Conservation (phyloP, 495 filamentous ascomycete species). For the Lasiosphaeria hispida region DNA sequence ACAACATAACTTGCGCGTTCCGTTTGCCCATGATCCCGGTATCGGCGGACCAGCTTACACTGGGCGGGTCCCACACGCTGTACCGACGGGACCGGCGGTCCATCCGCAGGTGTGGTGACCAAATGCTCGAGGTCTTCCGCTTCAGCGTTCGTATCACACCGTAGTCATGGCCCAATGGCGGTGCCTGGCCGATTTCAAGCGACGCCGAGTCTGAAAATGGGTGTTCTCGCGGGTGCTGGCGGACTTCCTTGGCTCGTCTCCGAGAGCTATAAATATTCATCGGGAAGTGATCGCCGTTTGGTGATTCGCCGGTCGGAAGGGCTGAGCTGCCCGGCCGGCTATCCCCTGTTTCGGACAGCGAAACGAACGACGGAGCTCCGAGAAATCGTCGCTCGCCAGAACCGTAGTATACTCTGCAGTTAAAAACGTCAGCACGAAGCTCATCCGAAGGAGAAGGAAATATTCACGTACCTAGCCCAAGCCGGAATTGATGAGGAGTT, state of each 20-base stretch:
- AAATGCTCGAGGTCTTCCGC: constrained; percentile 56
- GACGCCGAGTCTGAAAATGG: constrained; percentile 24
- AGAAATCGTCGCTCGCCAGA: constrained; percentile 51
- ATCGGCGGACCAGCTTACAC: constrained; percentile 60
- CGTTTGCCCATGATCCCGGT: constrained; percentile 61
- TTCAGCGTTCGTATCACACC: constrained; percentile 29
- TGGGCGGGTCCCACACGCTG: constrained; percentile 67
- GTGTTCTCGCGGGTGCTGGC: constrained; percentile 16
- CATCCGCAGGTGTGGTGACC: constrained; percentile 71
- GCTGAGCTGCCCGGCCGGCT: constrained; percentile 42
- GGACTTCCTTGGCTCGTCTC: constrained; percentile 43
- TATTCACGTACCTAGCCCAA: constrained; percentile 55
- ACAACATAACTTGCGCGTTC: constrained; percentile 83
- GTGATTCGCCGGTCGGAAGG: constrained; percentile 34
- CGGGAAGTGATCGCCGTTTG: constrained; percentile 47
- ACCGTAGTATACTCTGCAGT: constrained; percentile 50
- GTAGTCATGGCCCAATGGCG: constrained; percentile 24
- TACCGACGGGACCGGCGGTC: constrained; percentile 57
- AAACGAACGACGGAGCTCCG: constrained; percentile 38
- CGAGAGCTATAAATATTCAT: constrained; percentile 51
- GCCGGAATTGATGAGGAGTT: constrained; percentile 56
- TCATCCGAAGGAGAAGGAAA: not conserved
- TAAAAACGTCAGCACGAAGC: not conserved
- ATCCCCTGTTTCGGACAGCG: constrained; percentile 39
- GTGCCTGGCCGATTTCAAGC: constrained; percentile 34